phyloP scores from a whole-genome alignment of 2,329 filamentous ascomycete genomes.

The Aspergillus latus region DNA sequence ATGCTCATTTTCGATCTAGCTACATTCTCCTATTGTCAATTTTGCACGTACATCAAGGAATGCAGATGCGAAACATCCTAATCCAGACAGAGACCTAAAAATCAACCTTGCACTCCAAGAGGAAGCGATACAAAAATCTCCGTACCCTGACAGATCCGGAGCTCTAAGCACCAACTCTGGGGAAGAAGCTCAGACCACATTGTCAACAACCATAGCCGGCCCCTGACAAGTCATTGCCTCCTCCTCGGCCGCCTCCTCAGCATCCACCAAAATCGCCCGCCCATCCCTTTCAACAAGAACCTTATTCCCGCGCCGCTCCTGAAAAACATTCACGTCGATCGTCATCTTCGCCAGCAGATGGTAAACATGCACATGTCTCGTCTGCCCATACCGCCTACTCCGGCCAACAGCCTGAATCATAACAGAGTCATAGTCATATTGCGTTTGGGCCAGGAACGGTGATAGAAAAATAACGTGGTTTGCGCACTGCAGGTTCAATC shows the following conservation, averaged over 20 bases:
- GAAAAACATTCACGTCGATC: slow-evolving; percentile 48
- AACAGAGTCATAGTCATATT: slow-evolving; percentile 56
- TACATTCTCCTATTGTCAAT: background rate
- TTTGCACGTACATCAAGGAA: background rate
- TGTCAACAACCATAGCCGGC: slow-evolving; percentile 27
- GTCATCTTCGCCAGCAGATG: slow-evolving; percentile 47
- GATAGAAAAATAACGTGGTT: slow-evolving; percentile 66
- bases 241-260: slow-evolving; percentile 21
- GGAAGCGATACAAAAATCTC: background rate
- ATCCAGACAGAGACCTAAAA: background rate
- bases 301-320: slow-evolving; percentile 32
- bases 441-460: slow-evolving; percentile 52
- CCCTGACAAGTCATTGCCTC: slow-evolving; percentile 30
- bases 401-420: slow-evolving; percentile 67
- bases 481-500: slow-evolving; percentile 63
- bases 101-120: background rate
- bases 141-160: background rate
- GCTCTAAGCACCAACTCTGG: background rate
- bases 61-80: background rate
- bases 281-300: slow-evolving; percentile 31
- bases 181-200: slow-evolving; percentile 22
- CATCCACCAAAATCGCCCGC: slow-evolving; percentile 20
- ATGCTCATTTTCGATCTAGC: background rate
- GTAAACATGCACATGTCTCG: slow-evolving; percentile 58
- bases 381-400: slow-evolving; percentile 58